phyloP scores from a whole-genome alignment of 2,329 filamentous ascomycete species.

The Exophiala sp. region DNA sequence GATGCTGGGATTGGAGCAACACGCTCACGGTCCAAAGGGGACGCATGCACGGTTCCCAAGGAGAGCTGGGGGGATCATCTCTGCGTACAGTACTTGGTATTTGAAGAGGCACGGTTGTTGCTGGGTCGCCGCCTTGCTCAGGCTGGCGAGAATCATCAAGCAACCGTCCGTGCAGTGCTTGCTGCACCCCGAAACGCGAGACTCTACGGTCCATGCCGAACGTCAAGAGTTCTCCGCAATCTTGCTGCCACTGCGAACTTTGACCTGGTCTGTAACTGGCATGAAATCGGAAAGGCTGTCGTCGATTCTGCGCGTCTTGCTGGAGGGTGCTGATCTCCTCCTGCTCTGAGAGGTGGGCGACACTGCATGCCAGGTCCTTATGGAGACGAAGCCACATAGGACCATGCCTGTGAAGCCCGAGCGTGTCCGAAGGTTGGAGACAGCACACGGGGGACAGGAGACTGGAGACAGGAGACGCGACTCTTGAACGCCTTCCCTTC shows the following conservation, averaged over 20 bases:
- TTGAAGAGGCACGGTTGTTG: background rate
- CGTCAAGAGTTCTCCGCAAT: background rate
- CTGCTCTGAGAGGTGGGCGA: background rate
- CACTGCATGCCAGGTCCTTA: background rate
- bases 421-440: background rate
- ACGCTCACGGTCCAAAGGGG: background rate
- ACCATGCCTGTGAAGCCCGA: no score
- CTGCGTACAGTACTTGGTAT: background rate
- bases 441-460: no score
- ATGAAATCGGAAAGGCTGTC: constrained; percentile 1
- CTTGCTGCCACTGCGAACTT: background rate
- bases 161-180: background rate
- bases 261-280: background rate
- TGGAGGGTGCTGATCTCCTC: background rate
- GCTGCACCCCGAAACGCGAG: background rate
- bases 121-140: background rate
- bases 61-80: background rate
- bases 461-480: background rate
- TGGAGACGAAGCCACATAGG: no score
- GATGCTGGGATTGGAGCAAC: background rate
- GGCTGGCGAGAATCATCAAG: background rate
- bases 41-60: background rate
- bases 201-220: background rate
- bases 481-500: background rate
- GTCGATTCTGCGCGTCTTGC: background rate